Base-by-base conservation (phyloP, 768 basidiomycete species). In the Lentinula boryana region DNA sequence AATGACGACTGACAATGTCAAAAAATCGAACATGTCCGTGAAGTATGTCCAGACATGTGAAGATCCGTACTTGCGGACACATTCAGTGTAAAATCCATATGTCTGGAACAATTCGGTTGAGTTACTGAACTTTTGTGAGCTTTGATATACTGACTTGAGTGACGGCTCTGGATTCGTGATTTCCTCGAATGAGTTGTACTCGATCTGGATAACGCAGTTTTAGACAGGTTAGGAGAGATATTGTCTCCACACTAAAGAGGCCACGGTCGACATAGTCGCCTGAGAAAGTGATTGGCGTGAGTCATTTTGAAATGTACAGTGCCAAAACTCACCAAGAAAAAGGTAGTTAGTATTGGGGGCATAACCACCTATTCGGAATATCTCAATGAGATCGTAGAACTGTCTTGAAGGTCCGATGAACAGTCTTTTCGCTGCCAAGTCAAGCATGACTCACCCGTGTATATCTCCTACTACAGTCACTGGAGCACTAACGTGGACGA, bases 11-110 rank as follows among this genome's bases (percentile, higher is more conserved):
- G 93, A 95, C 60, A 99, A 79, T 10, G 97, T 98, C 66, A 99
- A 76, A 78, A 95, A 99, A 78, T 99, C 97, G 74, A 99, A 99
- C 96, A 99, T 97, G 76, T 99, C 97, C 62, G 97, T 99, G 69
- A 99, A 98, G 74, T 98, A 98, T 31, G 93, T 95, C 97, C 97
- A 99, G 36, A 98, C 96, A 67, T 91, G 89, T 35, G 95, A 87
- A 2, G 92, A 89, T 58, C 95, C 95, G 68, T 99, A 99, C 76
- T 99, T 99, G 44, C 95, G 84, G 21, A 96, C 87, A 69, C 97
- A 98, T 80, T 99, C 97, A 40, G 93, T 91, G 75, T 99, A 99
- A 78, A 99, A 99, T 12, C 97, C 97, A 69, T 98, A 99, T 23
- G 94, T 95, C 95, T 98, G 71, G 55, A 63, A 57, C 10, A 46